These are phyloP conservation scores for Isabelozyma rhagii DNA, from an alignment of 805 yeast genomes.

Conservation along the genomic window DNA sequence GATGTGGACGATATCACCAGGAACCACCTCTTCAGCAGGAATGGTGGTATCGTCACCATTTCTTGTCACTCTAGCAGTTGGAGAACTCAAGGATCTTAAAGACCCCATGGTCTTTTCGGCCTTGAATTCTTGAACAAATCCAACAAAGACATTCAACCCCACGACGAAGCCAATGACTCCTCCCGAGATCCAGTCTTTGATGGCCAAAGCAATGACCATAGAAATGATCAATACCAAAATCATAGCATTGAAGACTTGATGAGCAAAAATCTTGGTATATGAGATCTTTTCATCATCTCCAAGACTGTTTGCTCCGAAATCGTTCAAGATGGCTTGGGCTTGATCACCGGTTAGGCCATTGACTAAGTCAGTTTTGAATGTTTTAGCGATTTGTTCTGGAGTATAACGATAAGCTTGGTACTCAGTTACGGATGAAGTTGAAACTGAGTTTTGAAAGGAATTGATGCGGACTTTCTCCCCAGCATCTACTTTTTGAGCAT, in stretches of 20 bases:
- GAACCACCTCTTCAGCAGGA: slow-evolving; percentile 43
- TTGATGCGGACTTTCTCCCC: not conserved
- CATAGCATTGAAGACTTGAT: slow-evolving; percentile 39
- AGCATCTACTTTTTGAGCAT: not conserved
- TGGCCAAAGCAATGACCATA: slow-evolving; percentile 36
- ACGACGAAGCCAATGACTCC: slow-evolving; percentile 47
- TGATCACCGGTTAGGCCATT: slow-evolving; percentile 42
- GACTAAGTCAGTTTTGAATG: slow-evolving; percentile 38
- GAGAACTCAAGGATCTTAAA: slow-evolving; percentile 42
- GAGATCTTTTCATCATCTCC: slow-evolving; percentile 30
- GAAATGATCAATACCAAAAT: slow-evolving; percentile 35
- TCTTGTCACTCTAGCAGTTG: slow-evolving; percentile 45
- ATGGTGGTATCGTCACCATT: slow-evolving; percentile 32
- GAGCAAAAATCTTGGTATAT: slow-evolving; percentile 26
- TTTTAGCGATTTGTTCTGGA: slow-evolving; percentile 31
- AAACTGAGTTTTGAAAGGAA: not conserved
- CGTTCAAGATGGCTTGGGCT: slow-evolving; percentile 9
- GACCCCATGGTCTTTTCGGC: slow-evolving; percentile 54
- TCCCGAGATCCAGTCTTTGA: slow-evolving; percentile 39
- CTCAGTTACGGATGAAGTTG: not conserved
- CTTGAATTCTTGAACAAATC: slow-evolving; percentile 48
- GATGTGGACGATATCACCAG: slow-evolving; percentile 42
- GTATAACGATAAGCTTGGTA: slow-evolving; percentile 29
- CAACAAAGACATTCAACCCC: slow-evolving; percentile 44
- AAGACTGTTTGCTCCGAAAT: slow-evolving; percentile 23